phyloP scores from a whole-genome alignment of 805 yeast species.

The Teunomyces atbi region DNA sequence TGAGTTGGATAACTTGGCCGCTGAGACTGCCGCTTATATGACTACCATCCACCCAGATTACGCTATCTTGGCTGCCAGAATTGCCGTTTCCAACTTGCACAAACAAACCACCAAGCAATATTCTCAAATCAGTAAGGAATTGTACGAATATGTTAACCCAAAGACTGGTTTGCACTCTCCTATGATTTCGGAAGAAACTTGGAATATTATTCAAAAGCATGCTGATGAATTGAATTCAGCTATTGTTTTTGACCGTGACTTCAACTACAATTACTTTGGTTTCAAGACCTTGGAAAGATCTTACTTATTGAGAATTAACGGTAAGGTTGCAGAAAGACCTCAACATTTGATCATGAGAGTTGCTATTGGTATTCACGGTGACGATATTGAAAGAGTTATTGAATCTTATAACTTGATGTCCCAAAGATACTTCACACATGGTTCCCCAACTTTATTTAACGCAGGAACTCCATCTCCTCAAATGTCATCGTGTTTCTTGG shows the following conservation, averaged over 20 bases:
- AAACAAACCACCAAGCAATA: conserved; percentile 89
- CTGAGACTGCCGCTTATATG: conserved; percentile 97
- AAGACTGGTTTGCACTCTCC: conserved; percentile 59
- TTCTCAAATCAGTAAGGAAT: conserved; percentile 69
- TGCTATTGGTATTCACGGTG: conserved; percentile 59
- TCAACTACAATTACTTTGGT: conserved; percentile 57
- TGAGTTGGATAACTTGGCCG: conserved; percentile 69
- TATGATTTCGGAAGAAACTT: conserved; percentile 43
- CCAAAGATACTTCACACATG: conserved; percentile 57
- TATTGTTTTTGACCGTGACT: conserved; percentile 49
- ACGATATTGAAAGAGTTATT: conserved; percentile 49
- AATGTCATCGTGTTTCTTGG: conserved; percentile 62
- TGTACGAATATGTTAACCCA: conserved; percentile 79
- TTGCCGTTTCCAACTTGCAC: conserved; percentile 91
- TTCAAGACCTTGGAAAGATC: conserved; percentile 62
- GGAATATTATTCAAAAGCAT: conserved; percentile 34
- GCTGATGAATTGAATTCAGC: conserved; percentile 46
- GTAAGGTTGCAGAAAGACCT: conserved; percentile 60
- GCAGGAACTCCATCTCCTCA: conserved; percentile 62
- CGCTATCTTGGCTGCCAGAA: conserved; percentile 91
- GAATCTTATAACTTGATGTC: conserved; percentile 62
- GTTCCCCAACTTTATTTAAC: conserved; percentile 61
- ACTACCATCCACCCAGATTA: conserved; percentile 98
- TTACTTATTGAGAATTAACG: conserved; percentile 52
- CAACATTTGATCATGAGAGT: conserved; percentile 64